Evolutionary conservation across 2,329 filamentous ascomycete genomes (phyloP), one percentile per base, ranked within the genome.

Genomic region (Xylariaceae sp.): DNA sequence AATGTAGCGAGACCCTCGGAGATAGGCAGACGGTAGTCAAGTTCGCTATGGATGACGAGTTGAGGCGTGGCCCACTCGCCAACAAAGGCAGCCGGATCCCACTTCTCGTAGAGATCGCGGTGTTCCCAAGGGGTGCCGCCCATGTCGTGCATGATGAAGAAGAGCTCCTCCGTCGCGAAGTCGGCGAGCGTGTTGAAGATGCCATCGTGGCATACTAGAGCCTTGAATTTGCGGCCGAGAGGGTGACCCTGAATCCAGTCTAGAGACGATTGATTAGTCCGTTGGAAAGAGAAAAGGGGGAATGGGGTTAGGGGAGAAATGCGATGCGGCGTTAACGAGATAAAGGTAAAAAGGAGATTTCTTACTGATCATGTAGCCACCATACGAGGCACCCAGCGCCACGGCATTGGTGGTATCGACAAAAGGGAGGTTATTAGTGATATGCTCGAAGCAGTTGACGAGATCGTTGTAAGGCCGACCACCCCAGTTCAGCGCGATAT

Each of bases 241-340:
- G 84, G 81, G 63, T 94, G 88, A 6, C 92, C 92, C 74, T 96
- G 91, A 67, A 96, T 91, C 92, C 92, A 96, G 72, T 96, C 81
- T 81, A 42, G 15, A 66, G 18, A 50, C 15, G 13, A 44, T 44
- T 11, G 15, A 2, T 62, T 47, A 64, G 55, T 53, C 51, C 23
- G 34, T 15, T 11, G 17, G 15, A 53, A 30, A 18, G 18, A n/a
- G n/a, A 34, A 4, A n/a, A 1, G 13, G 47, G 13, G 17, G 4
- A 18, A 37, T 4, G 17, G n/a, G 6, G 59, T 15, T 5, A 10
- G n/a, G 64, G 3, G 1, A 51, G 56, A 30, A 30, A 30, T 30
- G 34, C 50, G 67, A 67, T 42, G 66, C 51, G 51, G 51, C 18
- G 30, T 48, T 39, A 9, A 53, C 54, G 51, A 59, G 42, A 47